Percentiles rank a stretch among this genome's conserved stretches.
Evolutionary conservation across 805 yeast genomes (phyloP).

Genomic region (Starmerella geochares): DNA sequence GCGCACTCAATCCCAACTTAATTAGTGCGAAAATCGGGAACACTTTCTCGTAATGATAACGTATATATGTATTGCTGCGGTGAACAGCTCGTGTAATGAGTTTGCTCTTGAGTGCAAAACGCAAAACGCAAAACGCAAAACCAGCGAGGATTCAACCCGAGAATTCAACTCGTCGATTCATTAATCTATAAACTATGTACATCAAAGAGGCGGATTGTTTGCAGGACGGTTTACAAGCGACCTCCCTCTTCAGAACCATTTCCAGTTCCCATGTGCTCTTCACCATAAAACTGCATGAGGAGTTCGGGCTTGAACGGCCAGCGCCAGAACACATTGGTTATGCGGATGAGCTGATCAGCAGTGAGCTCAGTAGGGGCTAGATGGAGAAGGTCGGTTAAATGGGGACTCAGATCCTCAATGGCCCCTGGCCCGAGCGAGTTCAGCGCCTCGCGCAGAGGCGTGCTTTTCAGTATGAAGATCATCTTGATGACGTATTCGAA

Average conservation of each 20-base stretch:
- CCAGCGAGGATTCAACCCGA: too few relatives aligned
- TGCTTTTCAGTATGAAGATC: conserved; percentile 41
- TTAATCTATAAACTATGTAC: neutral
- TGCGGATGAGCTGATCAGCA: conserved; percentile 42
- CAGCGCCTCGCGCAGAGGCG: conserved; percentile 40
- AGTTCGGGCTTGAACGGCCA: conserved; percentile 85
- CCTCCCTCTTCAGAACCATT: conserved; percentile 1
- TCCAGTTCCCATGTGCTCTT: conserved; percentile 11
- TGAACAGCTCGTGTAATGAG: too few relatives aligned
- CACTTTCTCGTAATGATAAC: too few relatives aligned
- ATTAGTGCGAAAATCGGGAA: too few relatives aligned
- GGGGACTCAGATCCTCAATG: conserved; percentile 31
- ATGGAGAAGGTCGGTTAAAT: conserved; percentile 34
- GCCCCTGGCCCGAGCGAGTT: conserved; percentile 76
- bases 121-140: too few relatives aligned
- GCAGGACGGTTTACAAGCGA: neutral
- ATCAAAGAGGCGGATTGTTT: too few relatives aligned
- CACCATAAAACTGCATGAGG: conserved; percentile 37
- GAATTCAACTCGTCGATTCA: neutral
- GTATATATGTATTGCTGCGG: too few relatives aligned
- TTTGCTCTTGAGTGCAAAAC: too few relatives aligned
- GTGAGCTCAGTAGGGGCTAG: conserved; percentile 43
- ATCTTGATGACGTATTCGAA: conserved; percentile 61
- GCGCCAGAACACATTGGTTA: conserved; percentile 44
- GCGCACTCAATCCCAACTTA: too few relatives aligned